These are phyloP conservation scores for Solanum habrochaites DNA, from an alignment of 257 asterid genomes.

Conservation along the genomic window DNA sequence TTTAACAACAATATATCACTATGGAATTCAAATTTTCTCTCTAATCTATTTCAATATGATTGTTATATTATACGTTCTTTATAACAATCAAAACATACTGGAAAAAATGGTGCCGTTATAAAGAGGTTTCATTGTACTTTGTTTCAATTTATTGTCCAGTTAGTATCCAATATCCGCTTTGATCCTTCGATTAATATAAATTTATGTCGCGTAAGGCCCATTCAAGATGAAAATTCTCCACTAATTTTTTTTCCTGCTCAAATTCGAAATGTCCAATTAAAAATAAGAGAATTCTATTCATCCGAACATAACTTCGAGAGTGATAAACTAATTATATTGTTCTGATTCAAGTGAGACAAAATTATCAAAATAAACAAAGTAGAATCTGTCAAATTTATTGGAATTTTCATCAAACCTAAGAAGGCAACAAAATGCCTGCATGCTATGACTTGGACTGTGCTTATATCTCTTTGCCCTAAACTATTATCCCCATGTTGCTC, in stretches of 20 bases:
- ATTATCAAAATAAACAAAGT: neutral
- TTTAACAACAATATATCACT: neutral
- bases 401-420: neutral
- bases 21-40: neutral
- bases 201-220: accelerated
- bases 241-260: neutral
- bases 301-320: neutral
- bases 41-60: neutral
- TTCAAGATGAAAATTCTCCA: neutral
- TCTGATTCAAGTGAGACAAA: neutral
- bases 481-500: neutral
- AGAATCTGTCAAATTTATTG: neutral
- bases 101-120: neutral
- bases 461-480: neutral
- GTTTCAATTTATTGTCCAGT: neutral
- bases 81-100: neutral
- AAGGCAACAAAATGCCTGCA: neutral
- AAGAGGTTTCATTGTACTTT: neutral
- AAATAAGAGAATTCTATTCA: neutral
- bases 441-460: neutral
- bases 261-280: neutral
- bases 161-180: neutral
- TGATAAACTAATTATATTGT: neutral
- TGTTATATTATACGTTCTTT: neutral
- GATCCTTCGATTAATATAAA: neutral